Evolutionary conservation across 2,329 filamentous ascomycete genomes (phyloP).

Genomic region (Microdochium trichocladiopsis): DNA sequence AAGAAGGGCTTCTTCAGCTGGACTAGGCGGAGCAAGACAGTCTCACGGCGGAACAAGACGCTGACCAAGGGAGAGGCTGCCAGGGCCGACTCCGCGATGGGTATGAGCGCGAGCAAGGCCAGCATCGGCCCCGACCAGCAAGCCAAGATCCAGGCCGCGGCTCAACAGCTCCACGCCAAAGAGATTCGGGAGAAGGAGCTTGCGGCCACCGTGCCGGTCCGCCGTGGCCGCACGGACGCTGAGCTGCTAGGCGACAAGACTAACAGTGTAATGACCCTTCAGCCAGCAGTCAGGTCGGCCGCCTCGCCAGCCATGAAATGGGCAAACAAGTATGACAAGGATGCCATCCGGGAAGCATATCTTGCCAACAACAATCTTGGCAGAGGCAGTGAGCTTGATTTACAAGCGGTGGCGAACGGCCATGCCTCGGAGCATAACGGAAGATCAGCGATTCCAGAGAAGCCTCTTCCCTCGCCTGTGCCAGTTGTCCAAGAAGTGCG

Average conservation of each 20-base stretch:
- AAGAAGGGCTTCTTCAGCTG: conserved; percentile 94
- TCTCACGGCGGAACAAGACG: conserved; percentile 63
- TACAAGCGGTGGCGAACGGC: conserved; percentile 33
- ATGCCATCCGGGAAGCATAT: conserved; percentile 79
- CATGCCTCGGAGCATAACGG: conserved; percentile 22
- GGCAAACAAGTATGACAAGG: conserved; percentile 92
- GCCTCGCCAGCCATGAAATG: conserved; percentile 94
- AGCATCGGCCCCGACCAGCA: conserved; percentile 89
- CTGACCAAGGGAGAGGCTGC: conserved; percentile 34
- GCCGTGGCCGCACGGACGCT: conserved; percentile 48
- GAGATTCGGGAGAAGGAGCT: conserved; percentile 44
- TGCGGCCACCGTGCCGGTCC: conserved; percentile 32
- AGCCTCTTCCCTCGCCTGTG: conserved; percentile 22
- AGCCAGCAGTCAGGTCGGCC: conserved; percentile 76
- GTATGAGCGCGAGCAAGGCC: conserved; percentile 57
- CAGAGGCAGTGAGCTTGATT: conserved; percentile 47
- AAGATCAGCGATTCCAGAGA: conserved; percentile 33
- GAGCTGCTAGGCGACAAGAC: conserved; percentile 64
- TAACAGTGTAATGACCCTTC: conserved; percentile 82
- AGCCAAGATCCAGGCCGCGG: conserved; percentile 86
- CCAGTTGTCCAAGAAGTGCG: conserved; percentile 1
- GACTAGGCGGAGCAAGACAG: conserved; percentile 59
- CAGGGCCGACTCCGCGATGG: conserved; percentile 30
- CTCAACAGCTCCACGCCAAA: conserved; percentile 70
- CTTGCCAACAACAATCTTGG: conserved; percentile 67